Conservation (phyloP, 768 basidiomycete genomes). For the Amanita brunnescens region DNA sequence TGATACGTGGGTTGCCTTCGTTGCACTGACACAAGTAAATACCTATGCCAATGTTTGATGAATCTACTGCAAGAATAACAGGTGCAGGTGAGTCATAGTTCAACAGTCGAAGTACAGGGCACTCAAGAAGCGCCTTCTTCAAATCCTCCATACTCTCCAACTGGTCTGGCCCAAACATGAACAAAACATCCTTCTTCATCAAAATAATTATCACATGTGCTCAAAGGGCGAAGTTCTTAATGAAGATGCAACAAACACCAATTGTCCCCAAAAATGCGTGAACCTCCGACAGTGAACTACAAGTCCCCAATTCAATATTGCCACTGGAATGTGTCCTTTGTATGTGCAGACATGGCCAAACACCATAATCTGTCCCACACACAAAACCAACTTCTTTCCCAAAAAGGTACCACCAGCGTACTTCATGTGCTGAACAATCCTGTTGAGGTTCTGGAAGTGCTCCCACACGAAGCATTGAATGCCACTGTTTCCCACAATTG, state of each 20-base stretch:
- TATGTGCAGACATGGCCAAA: conserved; percentile 28
- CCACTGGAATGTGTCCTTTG: conserved; percentile 23
- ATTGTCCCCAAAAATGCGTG: conserved; percentile 23
- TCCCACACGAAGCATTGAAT: conserved; percentile 17
- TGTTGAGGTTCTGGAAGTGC: conserved; percentile 25
- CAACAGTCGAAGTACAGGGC: conserved; percentile 22
- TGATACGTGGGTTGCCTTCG: not conserved
- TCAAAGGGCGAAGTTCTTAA: conserved; percentile 18
- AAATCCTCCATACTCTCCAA: conserved; percentile 13
- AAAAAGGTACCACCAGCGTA: conserved; percentile 22
- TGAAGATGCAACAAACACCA: conserved; percentile 21
- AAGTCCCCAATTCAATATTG: conserved; percentile 12
- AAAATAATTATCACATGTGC: conserved; percentile 18
- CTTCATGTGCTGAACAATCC: conserved; percentile 23
- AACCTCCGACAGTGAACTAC: conserved; percentile 17
- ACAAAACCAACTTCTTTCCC: conserved; percentile 14
- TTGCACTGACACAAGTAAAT: conserved; percentile 25
- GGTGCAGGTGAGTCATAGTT: conserved; percentile 17
- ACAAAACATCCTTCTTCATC: conserved; percentile 18
- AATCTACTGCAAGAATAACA: conserved; percentile 29
- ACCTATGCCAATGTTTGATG: conserved; percentile 24
- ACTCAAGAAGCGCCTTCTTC: conserved; percentile 16
- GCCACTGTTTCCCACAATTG: not conserved
- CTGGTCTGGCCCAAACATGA: conserved; percentile 23
- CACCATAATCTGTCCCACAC: conserved; percentile 13